phyloP scores from a whole-genome alignment of 257 asterid genomes.

The Solanum corneliomulleri region DNA sequence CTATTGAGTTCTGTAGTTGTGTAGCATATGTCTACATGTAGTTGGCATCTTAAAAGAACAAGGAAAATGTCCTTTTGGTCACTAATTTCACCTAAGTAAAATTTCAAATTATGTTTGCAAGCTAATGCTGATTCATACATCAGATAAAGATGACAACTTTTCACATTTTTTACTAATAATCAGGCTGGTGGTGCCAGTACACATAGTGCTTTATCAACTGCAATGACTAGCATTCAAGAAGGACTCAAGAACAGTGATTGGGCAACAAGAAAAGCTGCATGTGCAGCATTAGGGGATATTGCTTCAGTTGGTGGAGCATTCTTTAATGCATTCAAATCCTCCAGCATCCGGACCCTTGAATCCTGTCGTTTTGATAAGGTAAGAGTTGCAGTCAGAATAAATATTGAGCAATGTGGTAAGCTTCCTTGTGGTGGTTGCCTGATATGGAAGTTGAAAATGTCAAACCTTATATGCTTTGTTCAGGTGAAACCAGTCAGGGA shows the following conservation, averaged over 20 bases:
- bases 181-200: slow-evolving; percentile 93
- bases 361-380: slow-evolving; percentile 97
- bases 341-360: slow-evolving; percentile 70
- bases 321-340: slow-evolving; percentile 51
- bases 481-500: slow-evolving; percentile 96
- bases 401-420: neutral
- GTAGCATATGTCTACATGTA: neutral
- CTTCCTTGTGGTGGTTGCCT: slow-evolving; percentile 7
- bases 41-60: neutral
- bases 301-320: slow-evolving; percentile 70
- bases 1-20: neutral
- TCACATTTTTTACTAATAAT: slow-evolving; percentile 13
- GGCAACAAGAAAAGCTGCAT: slow-evolving; percentile 89
- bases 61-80: neutral
- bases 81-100: neutral
- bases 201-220: slow-evolving; percentile 46
- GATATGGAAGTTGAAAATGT: slow-evolving; percentile 4
- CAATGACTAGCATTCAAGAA: slow-evolving; percentile 74
- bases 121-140: neutral
- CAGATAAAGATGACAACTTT: neutral
- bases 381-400: slow-evolving; percentile 1
- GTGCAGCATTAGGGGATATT: slow-evolving; percentile 72
- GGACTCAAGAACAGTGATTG: slow-evolving; percentile 77
- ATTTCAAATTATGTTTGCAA: neutral
- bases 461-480: neutral